A percentile compares a stretch with the other conserved stretches of the same genome.
Conservation (phyloP, 1,284 basidiomycete genomes). For the Kwoniella shivajii region DNA sequence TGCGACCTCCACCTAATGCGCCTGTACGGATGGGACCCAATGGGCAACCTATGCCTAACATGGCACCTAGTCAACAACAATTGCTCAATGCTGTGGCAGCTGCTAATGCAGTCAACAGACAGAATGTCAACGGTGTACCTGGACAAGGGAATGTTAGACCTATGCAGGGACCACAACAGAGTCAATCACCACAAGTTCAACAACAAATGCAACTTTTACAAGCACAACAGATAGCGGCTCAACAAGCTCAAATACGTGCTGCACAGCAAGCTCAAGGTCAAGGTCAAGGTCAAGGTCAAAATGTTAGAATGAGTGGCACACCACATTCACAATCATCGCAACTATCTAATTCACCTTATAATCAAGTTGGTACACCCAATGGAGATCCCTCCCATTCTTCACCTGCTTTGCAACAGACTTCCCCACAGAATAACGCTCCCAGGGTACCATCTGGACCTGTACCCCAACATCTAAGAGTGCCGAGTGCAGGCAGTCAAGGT, state of each 20-base stretch:
- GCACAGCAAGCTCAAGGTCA: constrained; percentile 31
- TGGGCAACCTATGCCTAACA: constrained; percentile 37
- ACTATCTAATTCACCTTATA: constrained; percentile 22
- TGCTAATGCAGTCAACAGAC: constrained; percentile 39
- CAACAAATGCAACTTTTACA: constrained; percentile 47
- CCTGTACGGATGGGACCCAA: constrained; percentile 27
- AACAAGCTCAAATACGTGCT: constrained; percentile 32
- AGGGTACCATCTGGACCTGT: constrained; percentile 14
- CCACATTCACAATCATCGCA: constrained; percentile 31
- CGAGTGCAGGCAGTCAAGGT: constrained; percentile 14
- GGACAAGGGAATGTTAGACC: constrained; percentile 16
- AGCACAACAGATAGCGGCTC: constrained; percentile 42
- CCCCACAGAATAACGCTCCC: constrained; percentile 8
- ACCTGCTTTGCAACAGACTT: constrained; percentile 22
- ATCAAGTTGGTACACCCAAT: constrained; percentile 9
- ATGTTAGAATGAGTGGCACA: constrained; percentile 24
- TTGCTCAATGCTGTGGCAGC: constrained; percentile 47
- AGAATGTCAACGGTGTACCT: constrained; percentile 13
- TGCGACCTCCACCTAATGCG: constrained; percentile 17
- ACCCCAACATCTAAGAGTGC: constrained; percentile 26
- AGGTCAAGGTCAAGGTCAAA: constrained; percentile 29
- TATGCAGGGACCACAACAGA: constrained; percentile 8
- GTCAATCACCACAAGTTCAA: constrained; percentile 30
- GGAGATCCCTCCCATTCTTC: constrained; percentile 6
- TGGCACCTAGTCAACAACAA: constrained; percentile 47